phyloP scores from a whole-genome alignment of 2,329 filamentous ascomycete genomes.

The Blastomyces gilchristii region DNA sequence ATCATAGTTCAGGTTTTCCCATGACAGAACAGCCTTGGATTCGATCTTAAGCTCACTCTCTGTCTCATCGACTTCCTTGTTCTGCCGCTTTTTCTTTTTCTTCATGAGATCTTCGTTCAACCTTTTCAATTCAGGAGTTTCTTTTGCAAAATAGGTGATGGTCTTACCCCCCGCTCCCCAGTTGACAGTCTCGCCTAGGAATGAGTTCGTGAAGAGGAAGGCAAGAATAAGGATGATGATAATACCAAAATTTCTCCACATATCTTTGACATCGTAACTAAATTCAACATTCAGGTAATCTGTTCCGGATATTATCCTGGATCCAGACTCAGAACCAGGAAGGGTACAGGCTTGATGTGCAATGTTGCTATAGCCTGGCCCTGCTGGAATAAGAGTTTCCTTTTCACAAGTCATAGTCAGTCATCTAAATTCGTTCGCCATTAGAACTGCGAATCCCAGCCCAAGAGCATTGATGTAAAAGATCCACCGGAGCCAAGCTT shows the following conservation, averaged over 20 bases:
- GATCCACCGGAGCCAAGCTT: conserved; percentile 72
- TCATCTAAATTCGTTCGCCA: conserved; percentile 71
- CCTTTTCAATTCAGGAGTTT: conserved; percentile 26
- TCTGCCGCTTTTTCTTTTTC: conserved; percentile 30
- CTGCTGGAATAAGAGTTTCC: conserved; percentile 35
- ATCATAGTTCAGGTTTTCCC: conserved; percentile 73
- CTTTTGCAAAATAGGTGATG: conserved; percentile 32
- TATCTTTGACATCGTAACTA: conserved; percentile 48
- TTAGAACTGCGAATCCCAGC: conserved; percentile 70
- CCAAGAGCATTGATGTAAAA: conserved; percentile 69
- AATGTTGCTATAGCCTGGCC: conserved; percentile 30
- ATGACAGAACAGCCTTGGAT: conserved; percentile 61
- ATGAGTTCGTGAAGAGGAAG: conserved; percentile 36
- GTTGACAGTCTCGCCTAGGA: conserved; percentile 31
- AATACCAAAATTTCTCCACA: conserved; percentile 63
- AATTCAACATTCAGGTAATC: conserved; percentile 47
- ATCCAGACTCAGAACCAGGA: conserved; percentile 49
- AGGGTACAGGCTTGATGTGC: conserved; percentile 52
- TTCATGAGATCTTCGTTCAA: conserved; percentile 30
- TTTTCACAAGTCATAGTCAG: conserved; percentile 46
- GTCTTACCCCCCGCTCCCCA: conserved; percentile 35
- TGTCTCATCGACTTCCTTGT: conserved; percentile 27
- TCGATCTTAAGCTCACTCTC: conserved; percentile 29
- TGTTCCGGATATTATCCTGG: conserved; percentile 46
- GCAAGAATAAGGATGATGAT: conserved; percentile 57